A percentile compares a stretch with the other conserved stretches of the same genome.
phyloP scores from a whole-genome alignment of 306 rosid species.

The Luffa acutangula region DNA sequence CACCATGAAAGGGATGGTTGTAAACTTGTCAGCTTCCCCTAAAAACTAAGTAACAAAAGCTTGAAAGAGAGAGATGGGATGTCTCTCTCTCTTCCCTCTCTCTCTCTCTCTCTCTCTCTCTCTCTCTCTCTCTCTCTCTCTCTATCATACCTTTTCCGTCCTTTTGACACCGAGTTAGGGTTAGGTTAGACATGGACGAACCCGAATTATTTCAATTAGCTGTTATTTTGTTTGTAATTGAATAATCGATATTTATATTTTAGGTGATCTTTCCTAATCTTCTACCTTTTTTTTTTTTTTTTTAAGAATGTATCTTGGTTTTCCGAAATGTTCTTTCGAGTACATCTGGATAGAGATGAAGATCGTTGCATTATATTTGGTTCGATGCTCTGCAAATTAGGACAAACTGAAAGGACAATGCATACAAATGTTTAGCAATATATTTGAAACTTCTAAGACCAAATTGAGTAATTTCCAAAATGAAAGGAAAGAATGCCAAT shows the following conservation, averaged over 20 bases:
- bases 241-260: neutral
- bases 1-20: constrained; percentile 14
- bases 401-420: neutral
- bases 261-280: neutral
- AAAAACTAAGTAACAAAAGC: neutral
- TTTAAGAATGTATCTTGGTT: no score
- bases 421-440: neutral
- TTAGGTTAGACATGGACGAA: neutral
- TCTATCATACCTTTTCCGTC: neutral
- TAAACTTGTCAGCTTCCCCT: neutral
- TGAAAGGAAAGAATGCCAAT: neutral
- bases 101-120: neutral
- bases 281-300: neutral
- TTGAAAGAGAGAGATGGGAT: neutral
- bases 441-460: neutral
- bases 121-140: no score
- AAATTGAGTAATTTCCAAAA: neutral
- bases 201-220: neutral
- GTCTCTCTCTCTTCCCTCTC: neutral
- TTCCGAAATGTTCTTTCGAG: no score
- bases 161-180: neutral
- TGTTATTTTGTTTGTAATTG: neutral
- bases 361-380: neutral
- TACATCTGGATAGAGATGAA: neutral
- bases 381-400: neutral